These are phyloP conservation scores for Hypericum androsaemum DNA, from an alignment of 345 rosid genomes.

Conservation along the genomic window DNA sequence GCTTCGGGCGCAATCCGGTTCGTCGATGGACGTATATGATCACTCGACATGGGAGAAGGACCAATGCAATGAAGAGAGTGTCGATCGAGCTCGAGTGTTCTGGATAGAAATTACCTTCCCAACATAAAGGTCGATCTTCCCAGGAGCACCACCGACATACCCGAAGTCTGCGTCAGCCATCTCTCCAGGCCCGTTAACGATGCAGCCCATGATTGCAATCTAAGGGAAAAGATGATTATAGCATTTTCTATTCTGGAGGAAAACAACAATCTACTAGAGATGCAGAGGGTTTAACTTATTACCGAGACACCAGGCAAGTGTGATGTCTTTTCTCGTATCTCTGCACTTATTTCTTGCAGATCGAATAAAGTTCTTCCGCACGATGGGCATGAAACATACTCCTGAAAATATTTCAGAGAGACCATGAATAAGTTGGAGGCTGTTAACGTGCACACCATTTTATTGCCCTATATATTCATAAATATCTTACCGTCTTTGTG, in stretches of 20 bases:
- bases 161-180: constrained; percentile 99
- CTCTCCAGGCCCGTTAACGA: constrained; percentile 97
- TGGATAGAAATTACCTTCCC: constrained; percentile 52
- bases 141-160: constrained; percentile 94
- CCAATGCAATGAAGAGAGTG: no score
- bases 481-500: constrained; percentile 72
- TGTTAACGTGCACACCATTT: not conserved
- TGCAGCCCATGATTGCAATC: constrained; percentile 99
- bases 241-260: not conserved
- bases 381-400: constrained; percentile 93
- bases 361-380: constrained; percentile 96
- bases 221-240: constrained; percentile 11
- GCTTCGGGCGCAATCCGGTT: no score
- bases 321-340: constrained; percentile 79
- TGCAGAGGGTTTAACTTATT: constrained; percentile 14
- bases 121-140: constrained; percentile 89
- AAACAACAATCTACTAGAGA: not conserved
- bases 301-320: constrained; percentile 99
- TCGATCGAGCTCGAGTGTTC: no score
- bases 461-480: not conserved
- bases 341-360: constrained; percentile 91
- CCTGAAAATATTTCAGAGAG: constrained; percentile 32
- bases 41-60: no score
- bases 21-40: no score
- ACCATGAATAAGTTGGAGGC: not conserved